Conservation (phyloP, 2,329 filamentous ascomycete genomes). For the Sphaceloma murrayae region DNA sequence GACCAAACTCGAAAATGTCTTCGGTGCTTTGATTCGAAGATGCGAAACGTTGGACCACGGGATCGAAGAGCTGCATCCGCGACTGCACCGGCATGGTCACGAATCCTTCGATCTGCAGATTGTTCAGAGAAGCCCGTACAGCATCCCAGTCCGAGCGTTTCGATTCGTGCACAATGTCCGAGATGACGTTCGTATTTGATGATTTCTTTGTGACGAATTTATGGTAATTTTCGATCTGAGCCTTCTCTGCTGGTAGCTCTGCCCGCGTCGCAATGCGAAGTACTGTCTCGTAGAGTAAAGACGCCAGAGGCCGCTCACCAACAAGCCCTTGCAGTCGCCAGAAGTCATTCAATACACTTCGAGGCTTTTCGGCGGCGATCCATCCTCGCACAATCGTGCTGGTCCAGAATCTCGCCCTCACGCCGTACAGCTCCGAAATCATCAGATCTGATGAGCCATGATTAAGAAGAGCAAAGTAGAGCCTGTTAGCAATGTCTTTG, state of each 20-base stretch:
- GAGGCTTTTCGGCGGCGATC: not conserved
- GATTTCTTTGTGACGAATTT: constrained; percentile 1
- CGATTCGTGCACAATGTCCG: not conserved
- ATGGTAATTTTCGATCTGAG: not conserved
- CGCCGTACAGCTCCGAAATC: constrained; percentile 2
- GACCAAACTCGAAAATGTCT: no score
- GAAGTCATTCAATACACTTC: not conserved
- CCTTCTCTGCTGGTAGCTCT: not conserved
- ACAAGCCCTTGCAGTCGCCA: constrained; percentile 8
- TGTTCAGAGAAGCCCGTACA: not conserved
- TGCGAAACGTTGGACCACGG: constrained; percentile 10
- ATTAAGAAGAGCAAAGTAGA: not conserved
- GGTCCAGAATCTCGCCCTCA: constrained; percentile 4
- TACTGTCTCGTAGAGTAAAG: not conserved
- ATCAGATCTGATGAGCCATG: not conserved
- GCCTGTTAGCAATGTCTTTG: not conserved
- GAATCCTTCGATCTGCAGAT: constrained; percentile 7
- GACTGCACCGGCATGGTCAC: constrained; percentile 4
- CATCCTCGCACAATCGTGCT: not conserved
- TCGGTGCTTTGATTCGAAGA: not conserved
- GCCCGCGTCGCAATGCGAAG: not conserved
- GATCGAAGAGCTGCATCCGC: constrained; percentile 15
- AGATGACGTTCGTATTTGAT: not conserved
- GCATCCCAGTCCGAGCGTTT: not conserved
- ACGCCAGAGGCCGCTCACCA: constrained; percentile 6